Evolutionary conservation across 768 basidiomycete genomes (phyloP).

Genomic region (Agaricus blazei): DNA sequence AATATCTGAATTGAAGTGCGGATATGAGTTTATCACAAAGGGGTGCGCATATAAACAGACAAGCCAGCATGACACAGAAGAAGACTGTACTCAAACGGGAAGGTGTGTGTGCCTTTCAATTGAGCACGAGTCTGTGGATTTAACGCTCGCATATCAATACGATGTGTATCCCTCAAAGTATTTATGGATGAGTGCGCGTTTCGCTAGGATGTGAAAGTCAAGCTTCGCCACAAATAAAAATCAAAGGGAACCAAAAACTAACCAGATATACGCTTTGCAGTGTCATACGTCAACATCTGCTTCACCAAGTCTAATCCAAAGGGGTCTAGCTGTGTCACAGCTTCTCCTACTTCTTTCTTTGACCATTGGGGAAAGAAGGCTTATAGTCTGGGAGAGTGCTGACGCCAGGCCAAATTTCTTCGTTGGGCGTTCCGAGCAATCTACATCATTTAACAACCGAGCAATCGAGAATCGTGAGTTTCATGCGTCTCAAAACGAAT

Average conservation of each 20-base stretch:
- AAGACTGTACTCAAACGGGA: too few species aligned
- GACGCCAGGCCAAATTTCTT: slow-evolving; percentile 90
- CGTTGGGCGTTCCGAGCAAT: slow-evolving; percentile 90
- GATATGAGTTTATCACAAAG: too few species aligned
- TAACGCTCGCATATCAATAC: background rate
- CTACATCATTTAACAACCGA: slow-evolving; percentile 32
- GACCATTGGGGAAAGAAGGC: slow-evolving; percentile 93
- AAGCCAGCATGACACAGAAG: too few species aligned
- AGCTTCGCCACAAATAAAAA: slow-evolving; percentile 32
- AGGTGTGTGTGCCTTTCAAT: too few species aligned
- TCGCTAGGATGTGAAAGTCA: slow-evolving; percentile 33
- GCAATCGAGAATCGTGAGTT: background rate
- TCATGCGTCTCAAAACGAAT: background rate
- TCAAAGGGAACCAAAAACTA: slow-evolving; percentile 17
- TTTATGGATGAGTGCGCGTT: slow-evolving; percentile 47
- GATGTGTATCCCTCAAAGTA: slow-evolving; percentile 22
- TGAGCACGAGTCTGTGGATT: background rate
- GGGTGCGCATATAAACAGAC: too few species aligned
- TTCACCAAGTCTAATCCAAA: slow-evolving; percentile 74
- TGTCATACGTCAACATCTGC: slow-evolving; percentile 80
- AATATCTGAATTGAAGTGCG: too few species aligned
- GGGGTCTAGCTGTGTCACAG: slow-evolving; percentile 71
- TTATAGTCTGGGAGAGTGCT: slow-evolving; percentile 91
- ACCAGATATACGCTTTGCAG: slow-evolving; percentile 91
- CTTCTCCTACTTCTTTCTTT: slow-evolving; percentile 59